These are phyloP conservation scores for Clarireedia hainanense DNA, from an alignment of 2,329 filamentous ascomycete species.

Conservation along the genomic window DNA sequence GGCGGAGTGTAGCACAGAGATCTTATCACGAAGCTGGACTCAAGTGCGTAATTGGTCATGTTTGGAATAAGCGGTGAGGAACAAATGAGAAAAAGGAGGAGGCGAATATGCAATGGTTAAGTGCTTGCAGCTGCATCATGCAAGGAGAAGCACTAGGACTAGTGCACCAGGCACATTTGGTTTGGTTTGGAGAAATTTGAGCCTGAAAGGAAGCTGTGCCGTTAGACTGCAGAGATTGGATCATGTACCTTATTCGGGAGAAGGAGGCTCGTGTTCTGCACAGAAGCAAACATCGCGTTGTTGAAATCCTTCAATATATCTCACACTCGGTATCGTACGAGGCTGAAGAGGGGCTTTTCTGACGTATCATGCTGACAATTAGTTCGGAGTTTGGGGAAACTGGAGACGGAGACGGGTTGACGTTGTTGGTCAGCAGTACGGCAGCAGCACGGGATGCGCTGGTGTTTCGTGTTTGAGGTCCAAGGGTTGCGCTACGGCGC, in stretches of 20 bases:
- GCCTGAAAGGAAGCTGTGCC: background rate
- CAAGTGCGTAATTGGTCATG: constrained; percentile 1
- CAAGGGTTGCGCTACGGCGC: background rate
- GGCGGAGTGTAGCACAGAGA: background rate
- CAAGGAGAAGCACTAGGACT: background rate
- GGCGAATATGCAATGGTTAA: constrained; percentile 9
- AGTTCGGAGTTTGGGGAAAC: background rate
- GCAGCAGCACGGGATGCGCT: background rate
- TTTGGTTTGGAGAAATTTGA: background rate
- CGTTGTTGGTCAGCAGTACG: background rate
- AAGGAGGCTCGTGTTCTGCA: constrained; percentile 3
- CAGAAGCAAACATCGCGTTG: background rate
- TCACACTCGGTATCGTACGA: background rate
- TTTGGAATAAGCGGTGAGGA: constrained; percentile 4
- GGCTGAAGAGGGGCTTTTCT: background rate
- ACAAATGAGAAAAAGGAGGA: background rate
- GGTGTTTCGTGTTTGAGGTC: constrained; percentile 1
- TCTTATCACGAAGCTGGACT: background rate
- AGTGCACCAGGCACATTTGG: background rate
- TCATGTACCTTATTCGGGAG: background rate
- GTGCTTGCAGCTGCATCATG: constrained; percentile 8
- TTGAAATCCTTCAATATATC: background rate
- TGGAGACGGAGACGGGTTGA: background rate
- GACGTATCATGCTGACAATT: background rate
- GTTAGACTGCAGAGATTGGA: background rate